Evolutionary conservation across 129 eudicot species (phyloP), one percentile per base, ranked within the genome.

Genomic region (Tagetes erecta): DNA sequence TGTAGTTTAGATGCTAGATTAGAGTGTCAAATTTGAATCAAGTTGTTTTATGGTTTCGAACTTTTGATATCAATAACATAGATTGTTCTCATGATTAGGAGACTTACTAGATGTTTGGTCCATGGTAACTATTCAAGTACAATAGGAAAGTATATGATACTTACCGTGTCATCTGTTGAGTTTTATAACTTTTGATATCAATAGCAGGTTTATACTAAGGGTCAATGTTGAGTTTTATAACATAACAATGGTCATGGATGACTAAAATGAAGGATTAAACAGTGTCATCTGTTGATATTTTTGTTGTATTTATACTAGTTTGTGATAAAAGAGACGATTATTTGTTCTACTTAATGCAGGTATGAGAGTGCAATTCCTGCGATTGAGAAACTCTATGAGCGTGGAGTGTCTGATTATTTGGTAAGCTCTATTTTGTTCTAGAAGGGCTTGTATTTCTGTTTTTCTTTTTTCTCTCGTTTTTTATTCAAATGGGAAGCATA

Each of bases 341-440:
- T 27, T 72, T 65, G 20, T 59, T 49, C n/a, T 75, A 72, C 63
- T 36, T 77, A 60, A 77, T 72, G 84, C 87, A 93, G 98, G 50
- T 49, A 75, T 12, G 96, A 88, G 50, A 46, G 41, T 57, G 85
- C 83, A 62, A 57, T 85, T 75, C 55, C 84, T 75, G 74, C 83
- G 3, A 81, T 91, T 75, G 99, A 94, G 89, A 86, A 87, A 87
- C 87, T 94, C 35, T 94, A 84, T 76, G 97, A 91, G 67, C 91
- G 90, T 76, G 99, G 88, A 30, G 83, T 91, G 35, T 84, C 84
- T 60, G 97, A 94, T 77, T 94, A 94, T 75, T 76, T 83, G 96
- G 96, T 90, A 70, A 53, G 89, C 78, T 47, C 63, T 65, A 20
- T 67, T 44, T 27, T 12, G 27, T 30, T 36, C 12, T 64, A 59